phyloP scores from a whole-genome alignment of 257 asterid genomes.

The Eucommia ulmoides region DNA sequence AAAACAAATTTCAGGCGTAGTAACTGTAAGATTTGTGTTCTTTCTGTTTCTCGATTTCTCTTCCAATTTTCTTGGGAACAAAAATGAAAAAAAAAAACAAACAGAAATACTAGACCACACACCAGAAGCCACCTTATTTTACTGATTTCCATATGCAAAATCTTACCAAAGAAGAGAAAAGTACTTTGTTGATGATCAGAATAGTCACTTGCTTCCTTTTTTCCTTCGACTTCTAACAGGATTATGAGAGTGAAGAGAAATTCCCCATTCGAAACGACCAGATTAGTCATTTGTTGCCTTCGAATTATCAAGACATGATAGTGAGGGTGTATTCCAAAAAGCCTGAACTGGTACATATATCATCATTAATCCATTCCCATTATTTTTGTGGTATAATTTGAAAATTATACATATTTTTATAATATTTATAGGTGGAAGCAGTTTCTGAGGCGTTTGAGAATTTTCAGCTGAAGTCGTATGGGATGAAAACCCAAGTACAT shows the following conservation, averaged over 20 bases:
- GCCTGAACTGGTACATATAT: slow-evolving; percentile 76
- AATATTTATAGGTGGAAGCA: slow-evolving; percentile 45
- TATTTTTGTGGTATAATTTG: slow-evolving; percentile 5
- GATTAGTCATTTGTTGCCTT: slow-evolving; percentile 84
- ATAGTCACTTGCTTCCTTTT: too few relatives aligned
- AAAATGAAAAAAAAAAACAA: too few relatives aligned
- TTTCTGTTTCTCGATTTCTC: too few relatives aligned
- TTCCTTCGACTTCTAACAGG: too few relatives aligned
- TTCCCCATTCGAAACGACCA: slow-evolving; percentile 57
- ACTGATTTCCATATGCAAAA: too few relatives aligned
- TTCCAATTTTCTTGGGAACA: too few relatives aligned
- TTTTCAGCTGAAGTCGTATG: slow-evolving; percentile 75
- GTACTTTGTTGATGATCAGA: too few relatives aligned
- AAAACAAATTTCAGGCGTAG: too few relatives aligned
- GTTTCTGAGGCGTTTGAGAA: slow-evolving; percentile 88
- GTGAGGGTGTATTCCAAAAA: slow-evolving; percentile 90
- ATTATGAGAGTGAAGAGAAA: slow-evolving; percentile 63
- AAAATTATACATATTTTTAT: background rate
- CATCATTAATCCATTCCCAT: background rate
- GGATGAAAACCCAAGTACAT: slow-evolving; percentile 71
- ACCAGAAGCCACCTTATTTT: too few relatives aligned
- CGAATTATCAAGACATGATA: slow-evolving; percentile 78
- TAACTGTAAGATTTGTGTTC: too few relatives aligned
- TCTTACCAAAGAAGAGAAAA: too few relatives aligned
- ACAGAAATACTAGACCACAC: too few relatives aligned